Conservation (phyloP, 108 stramenopile genomes). For the Pseudonitzschia delicatissima region DNA sequence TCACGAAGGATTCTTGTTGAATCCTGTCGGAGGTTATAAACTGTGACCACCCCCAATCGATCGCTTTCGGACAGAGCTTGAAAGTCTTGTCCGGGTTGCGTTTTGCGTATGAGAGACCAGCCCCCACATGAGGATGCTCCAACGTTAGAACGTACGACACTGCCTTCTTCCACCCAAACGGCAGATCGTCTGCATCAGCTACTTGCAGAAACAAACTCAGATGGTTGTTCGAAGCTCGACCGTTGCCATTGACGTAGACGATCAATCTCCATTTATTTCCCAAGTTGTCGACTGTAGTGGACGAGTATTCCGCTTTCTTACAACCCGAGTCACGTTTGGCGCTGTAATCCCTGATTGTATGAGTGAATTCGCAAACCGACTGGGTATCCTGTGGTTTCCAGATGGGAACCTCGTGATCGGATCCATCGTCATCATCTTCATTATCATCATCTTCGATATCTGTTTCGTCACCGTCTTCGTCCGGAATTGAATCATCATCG, state of each 20-base stretch:
- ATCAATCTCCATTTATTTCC: constrained; percentile 90
- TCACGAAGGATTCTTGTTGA: constrained; percentile 81
- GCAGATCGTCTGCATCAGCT: constrained; percentile 86
- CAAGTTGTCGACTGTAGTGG: constrained; percentile 70
- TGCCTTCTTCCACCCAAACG: constrained; percentile 90
- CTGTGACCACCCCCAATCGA: constrained; percentile 92
- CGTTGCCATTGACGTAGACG: constrained; percentile 89
- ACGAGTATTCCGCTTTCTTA: constrained; percentile 88
- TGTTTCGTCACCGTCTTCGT: constrained; percentile 8
- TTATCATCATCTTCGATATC: constrained; percentile 2
- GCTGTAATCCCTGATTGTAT: constrained; percentile 75
- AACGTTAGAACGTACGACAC: constrained; percentile 84
- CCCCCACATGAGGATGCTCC: constrained; percentile 70
- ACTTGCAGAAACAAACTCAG: constrained; percentile 86
- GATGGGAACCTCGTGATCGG: constrained; percentile 7
- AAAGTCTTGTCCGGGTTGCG: constrained; percentile 91
- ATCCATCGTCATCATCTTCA: constrained; percentile 13
- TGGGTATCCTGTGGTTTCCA: constrained; percentile 82
- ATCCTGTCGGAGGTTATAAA: constrained; percentile 87
- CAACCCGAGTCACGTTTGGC: constrained; percentile 87
- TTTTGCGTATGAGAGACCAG: constrained; percentile 76
- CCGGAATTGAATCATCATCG: background rate
- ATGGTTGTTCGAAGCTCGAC: constrained; percentile 84
- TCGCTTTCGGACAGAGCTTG: constrained; percentile 90
- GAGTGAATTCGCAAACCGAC: constrained; percentile 87